Evolutionary conservation across 768 basidiomycete genomes (phyloP), one percentile per base, ranked within the genome.

Genomic region (Termitomyces sp.): DNA sequence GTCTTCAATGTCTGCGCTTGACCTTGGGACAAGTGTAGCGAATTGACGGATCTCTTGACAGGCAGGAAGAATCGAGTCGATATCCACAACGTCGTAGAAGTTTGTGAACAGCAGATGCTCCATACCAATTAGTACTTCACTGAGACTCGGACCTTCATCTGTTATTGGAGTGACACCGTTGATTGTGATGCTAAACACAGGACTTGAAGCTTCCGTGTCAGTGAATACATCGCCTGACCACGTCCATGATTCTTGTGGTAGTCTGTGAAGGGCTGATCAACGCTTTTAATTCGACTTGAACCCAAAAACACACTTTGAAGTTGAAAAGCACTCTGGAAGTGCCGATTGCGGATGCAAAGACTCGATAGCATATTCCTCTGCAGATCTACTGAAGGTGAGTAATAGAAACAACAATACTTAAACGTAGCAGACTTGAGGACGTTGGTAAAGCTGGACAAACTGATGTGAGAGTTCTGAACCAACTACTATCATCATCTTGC

Each of bases 171-270:
- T 74, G 1, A 77, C 64, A 41, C 85, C 82, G 54, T 72, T 69
- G 46, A 89, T 70, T 2, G 66, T 69, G 38, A 84, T 75, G 32
- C 79, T 73, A 70, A 86, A 86, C 0, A 85, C 61, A 7, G 70
- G 70, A 51, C 82, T 77, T 30, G 75, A 69, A 30, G 71, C 68
- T 20, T 71, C 72, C 7, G 68, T 70, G 10, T 72, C 73, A 20
- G 82, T 74, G 56, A 76, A 75, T 20, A 89, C 72, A 23, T 80
- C 71, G 20, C 87, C 88, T 36, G 76, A 72, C 88, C 89, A 89
- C 62, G 77, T 83, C 82, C 82, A 90, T 57, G 81, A 80, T 66
- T 83, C 16, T 85, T n/a, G 74, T 14, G 40, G 12, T 5, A 75
- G 40, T 86, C 57, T 2, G 32, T 47, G 49, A 46, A 30, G 47